Percentiles rank a stretch among this genome's conserved stretches.
Conservation (phyloP, 2,329 filamentous ascomycete species). For the Fonsecaea multimorphosa region DNA sequence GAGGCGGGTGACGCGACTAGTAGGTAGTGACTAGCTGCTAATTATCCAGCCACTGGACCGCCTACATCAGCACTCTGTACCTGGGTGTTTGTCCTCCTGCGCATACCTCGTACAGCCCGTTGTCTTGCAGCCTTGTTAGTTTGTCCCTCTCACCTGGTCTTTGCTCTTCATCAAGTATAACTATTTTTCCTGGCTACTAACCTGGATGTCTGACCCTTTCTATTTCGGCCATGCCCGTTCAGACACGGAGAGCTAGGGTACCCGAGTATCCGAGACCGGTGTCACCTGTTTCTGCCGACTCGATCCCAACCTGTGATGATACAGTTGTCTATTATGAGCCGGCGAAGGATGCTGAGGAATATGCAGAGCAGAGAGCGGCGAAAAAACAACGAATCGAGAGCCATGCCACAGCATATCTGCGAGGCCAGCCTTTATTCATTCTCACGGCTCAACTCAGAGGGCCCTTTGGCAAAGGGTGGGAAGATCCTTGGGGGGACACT, state of each 20-base stretch:
- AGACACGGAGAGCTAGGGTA: constrained; percentile 21
- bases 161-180: background rate
- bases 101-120: too few species aligned
- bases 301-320: constrained; percentile 31
- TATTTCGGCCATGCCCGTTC: constrained; percentile 20
- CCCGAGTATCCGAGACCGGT: constrained; percentile 38
- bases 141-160: background rate
- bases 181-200: background rate
- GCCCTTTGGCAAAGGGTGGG: constrained; percentile 53
- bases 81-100: background rate
- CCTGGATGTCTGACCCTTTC: background rate
- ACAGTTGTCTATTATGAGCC: constrained; percentile 34
- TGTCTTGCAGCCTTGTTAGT: too few species aligned
- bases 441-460: constrained; percentile 53
- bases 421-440: constrained; percentile 53
- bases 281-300: constrained; percentile 32
- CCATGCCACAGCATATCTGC: constrained; percentile 49
- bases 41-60: too few species aligned
- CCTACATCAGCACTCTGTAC: too few species aligned
- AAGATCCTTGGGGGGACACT: constrained; percentile 51
- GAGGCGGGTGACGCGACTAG: too few species aligned
- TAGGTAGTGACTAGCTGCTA: too few species aligned
- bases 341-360: constrained; percentile 13
- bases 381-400: constrained; percentile 53
- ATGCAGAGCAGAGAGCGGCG: constrained; percentile 38